Percentiles rank a stretch among this genome's conserved stretches.
These are phyloP conservation scores for Caryopteris hybrid DNA, from an alignment of 305 asterid genomes.

Conservation along the genomic window DNA sequence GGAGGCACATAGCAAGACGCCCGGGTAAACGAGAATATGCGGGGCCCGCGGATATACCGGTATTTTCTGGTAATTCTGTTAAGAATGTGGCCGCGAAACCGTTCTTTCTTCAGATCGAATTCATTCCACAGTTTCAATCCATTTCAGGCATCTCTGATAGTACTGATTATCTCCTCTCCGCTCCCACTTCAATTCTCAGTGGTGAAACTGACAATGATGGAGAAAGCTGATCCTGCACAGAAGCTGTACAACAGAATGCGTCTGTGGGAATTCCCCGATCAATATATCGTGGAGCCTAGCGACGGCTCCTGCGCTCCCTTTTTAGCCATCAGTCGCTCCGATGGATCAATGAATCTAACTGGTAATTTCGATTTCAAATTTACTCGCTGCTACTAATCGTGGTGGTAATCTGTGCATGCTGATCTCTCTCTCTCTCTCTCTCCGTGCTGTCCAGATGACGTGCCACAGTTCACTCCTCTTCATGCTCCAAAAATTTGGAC, in stretches of 20 bases:
- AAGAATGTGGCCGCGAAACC: background rate
- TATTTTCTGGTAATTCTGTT: conserved; percentile 32
- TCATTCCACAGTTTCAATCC: no score
- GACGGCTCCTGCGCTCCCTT: conserved; percentile 74
- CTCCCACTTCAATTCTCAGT: background rate
- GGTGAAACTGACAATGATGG: conserved; percentile 52
- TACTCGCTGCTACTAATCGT: background rate
- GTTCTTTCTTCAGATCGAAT: background rate
- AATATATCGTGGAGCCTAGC: conserved; percentile 75
- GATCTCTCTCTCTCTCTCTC: background rate
- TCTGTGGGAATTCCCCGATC: conserved; percentile 86
- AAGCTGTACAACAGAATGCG: conserved; percentile 79
- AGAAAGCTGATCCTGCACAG: conserved; percentile 65
- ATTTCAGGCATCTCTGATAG: no score
- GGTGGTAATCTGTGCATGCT: background rate
- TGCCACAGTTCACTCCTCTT: conserved; percentile 46
- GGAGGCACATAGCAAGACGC: no score
- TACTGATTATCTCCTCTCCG: no score
- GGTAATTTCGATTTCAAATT: conserved; percentile 31
- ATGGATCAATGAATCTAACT: conserved; percentile 60
- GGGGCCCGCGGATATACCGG: conserved; percentile 13
- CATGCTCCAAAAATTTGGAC: conserved; percentile 66
- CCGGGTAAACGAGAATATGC: background rate
- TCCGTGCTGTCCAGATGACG: conserved; percentile 45
- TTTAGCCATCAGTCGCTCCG: conserved; percentile 59